Base-by-base conservation (phyloP, 2,329 filamentous ascomycete species). In the Iodosphaeria phyllophila region DNA sequence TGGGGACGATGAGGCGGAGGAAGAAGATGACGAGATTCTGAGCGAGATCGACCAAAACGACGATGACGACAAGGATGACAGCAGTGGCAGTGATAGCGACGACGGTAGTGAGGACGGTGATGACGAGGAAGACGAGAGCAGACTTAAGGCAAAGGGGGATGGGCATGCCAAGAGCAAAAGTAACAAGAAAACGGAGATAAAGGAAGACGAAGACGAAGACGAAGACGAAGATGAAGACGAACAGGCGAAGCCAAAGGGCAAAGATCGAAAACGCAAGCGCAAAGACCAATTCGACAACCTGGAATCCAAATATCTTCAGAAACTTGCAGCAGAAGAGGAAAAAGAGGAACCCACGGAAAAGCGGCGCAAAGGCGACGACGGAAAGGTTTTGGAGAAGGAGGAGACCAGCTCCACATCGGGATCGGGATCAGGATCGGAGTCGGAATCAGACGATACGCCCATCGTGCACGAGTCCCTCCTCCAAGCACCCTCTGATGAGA, bases 251-350 rank as follows among this genome's bases (percentile, higher is more conserved):
- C 49, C 37, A 41, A 52, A 37, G 49, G 56, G 60, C 28, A 54
- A 59, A 26, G 58, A 66, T 7, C 56, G 64, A 16, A 77, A 76
- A 45, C 60, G 73, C 32, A 78, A 76, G 52, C 59, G 74, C 29
- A 71, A 58, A 28, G 62, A 74, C 16, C 65, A 74, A 8, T 64
- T 74, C 29, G 72, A 79, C 13, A 69, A 78, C 28, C 49, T 83
- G 2, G 77, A 83, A 41, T 64, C 59, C 28, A 66, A 64, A 25
- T 83, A 84, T 38, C 54, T 86, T 51, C 54, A 63, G 28, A 71
- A 70, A 34, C 47, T 84, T 16, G 62, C 58, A 36, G 50, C 69
- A 42, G 48, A 73, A 39, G 61, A 67, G 37, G 54, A 69, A 42
- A 58, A 31, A 12, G 36, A 68, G 42, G 54, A 64, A 44, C 56